Evolutionary conservation across 306 rosid genomes (phyloP), one percentile per base, ranked within the genome.

Genomic region (Clitoria ternatea): DNA sequence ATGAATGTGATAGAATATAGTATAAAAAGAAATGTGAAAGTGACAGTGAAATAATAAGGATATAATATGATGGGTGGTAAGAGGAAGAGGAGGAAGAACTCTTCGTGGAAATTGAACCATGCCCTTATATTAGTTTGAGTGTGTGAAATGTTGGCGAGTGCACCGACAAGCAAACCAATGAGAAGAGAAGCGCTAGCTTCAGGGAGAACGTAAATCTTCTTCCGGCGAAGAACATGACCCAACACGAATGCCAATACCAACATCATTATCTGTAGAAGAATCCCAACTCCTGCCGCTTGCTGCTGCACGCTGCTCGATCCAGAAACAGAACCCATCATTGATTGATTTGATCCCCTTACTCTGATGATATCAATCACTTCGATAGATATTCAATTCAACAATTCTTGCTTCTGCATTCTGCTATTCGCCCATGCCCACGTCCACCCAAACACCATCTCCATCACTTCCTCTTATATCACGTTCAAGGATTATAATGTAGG

Each of bases 61-160:
- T 90, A 90, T 90, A 90, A 90, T 79, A 90, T 88, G 75, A 90
- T 90, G 22, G 96, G 96, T 65, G 94, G 96, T 63, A 90, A 70
- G 22, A 90, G 83, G 88, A 88, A 88, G 5, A 86, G 80, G 79
- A 88, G 82, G 87, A 88, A 90, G 55, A 90, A 90, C 53, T 90
- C 91, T 59, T 90, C 94, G 61, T 90, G 96, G 72, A 90, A 90
- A 61, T 90, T 90, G 90, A 90, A 90, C 96, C 91, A 90, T 14
- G 91, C 56, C 88, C 91, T 84, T 81, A 90, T 85, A 69, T 66
- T 86, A 26, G 60, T 82, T 79, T 90, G 84, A 64, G 91, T 90
- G 32, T 86, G 45, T 18, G 94, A 90, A 72, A 87, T 70, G 83
- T 79, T 85, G 66, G 94, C 94, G 50, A 90, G 88, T 32, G 73